A percentile compares a stretch with the other conserved stretches of the same genome.
These are phyloP conservation scores for Mycogone perniciosa DNA, from an alignment of 2,329 filamentous ascomycete species.

Conservation along the genomic window DNA sequence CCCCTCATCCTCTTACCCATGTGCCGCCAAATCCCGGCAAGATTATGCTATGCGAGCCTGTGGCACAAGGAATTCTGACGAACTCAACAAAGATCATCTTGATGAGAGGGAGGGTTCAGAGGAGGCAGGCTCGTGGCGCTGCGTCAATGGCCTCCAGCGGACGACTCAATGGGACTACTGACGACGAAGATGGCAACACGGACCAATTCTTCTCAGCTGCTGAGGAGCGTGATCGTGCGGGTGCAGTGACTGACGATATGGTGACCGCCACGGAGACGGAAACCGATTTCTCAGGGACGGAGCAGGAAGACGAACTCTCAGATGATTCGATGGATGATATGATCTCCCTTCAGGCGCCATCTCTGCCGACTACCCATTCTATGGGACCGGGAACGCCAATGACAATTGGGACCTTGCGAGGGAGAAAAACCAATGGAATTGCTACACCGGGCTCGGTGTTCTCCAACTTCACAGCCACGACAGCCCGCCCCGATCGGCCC, in stretches of 20 bases:
- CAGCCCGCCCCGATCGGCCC: constrained; percentile 64
- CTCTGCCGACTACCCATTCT: constrained; percentile 67
- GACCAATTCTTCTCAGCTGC: constrained; percentile 91
- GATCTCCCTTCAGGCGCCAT: constrained; percentile 79
- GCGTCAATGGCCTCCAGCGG: constrained; percentile 37
- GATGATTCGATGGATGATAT: constrained; percentile 91
- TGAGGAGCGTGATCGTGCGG: constrained; percentile 64
- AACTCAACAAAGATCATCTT: constrained; percentile 79
- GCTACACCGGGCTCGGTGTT: constrained; percentile 83
- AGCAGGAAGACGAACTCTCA: constrained; percentile 69
- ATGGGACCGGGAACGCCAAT: constrained; percentile 78
- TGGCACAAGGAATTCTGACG: constrained; percentile 76
- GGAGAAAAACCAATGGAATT: constrained; percentile 61
- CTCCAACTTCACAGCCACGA: constrained; percentile 80
- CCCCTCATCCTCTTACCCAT: constrained; percentile 81
- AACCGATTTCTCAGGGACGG: constrained; percentile 54
- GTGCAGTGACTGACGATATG: constrained; percentile 52
- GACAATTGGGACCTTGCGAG: constrained; percentile 54
- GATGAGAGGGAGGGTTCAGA: constrained; percentile 54
- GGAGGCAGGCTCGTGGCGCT: constrained; percentile 44
- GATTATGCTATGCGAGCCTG: constrained; percentile 89
- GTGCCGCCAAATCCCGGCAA: constrained; percentile 76
- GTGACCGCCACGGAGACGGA: constrained; percentile 56
- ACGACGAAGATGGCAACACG: constrained; percentile 73
- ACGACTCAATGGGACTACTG: constrained; percentile 49